Evolutionary conservation across 805 yeast genomes (phyloP).

Genomic region (Cyberlindnera japonica): DNA sequence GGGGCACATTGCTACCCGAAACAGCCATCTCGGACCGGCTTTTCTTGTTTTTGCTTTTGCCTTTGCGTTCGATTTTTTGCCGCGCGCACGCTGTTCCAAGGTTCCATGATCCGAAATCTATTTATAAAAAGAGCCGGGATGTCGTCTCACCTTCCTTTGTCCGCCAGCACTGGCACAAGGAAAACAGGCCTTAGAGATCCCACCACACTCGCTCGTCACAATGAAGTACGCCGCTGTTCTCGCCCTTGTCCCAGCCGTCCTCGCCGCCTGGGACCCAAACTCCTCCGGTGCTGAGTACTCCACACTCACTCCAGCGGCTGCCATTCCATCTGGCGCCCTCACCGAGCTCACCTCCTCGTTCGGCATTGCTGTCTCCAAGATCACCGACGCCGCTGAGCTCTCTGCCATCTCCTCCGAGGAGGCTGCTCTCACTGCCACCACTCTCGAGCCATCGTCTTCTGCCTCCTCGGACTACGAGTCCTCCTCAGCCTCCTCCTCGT

Average conservation of each 20-base stretch:
- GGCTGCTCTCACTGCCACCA: slow-evolving; percentile 3
- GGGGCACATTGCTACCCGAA: neutral
- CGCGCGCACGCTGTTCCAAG: too few relatives aligned
- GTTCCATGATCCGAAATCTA: neutral
- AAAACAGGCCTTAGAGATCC: too few relatives aligned
- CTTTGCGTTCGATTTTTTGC: too few relatives aligned
- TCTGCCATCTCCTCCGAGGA: slow-evolving; percentile 19
- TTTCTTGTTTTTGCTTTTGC: too few relatives aligned
- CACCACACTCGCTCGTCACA: neutral
- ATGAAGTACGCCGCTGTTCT: slow-evolving; percentile 2
- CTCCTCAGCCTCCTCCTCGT: slow-evolving; percentile 9
- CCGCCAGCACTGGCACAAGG: neutral
- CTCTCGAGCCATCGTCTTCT: slow-evolving; percentile 1
- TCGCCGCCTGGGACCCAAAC: slow-evolving; percentile 7
- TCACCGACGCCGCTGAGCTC: slow-evolving; percentile 22
- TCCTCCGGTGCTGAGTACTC: slow-evolving; percentile 48
- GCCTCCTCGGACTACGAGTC: slow-evolving; percentile 6
- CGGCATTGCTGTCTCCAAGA: slow-evolving; percentile 56
- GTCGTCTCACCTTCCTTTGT: neutral
- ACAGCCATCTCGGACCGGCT: neutral
- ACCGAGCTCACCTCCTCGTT: slow-evolving; percentile 54
- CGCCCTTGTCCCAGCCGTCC: slow-evolving; percentile 3
- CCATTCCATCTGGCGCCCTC: slow-evolving; percentile 48
- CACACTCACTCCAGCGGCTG: slow-evolving; percentile 62
- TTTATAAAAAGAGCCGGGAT: neutral